Conservation (phyloP, 305 asterid species). For the Fraxinus xanthoxyloides region DNA sequence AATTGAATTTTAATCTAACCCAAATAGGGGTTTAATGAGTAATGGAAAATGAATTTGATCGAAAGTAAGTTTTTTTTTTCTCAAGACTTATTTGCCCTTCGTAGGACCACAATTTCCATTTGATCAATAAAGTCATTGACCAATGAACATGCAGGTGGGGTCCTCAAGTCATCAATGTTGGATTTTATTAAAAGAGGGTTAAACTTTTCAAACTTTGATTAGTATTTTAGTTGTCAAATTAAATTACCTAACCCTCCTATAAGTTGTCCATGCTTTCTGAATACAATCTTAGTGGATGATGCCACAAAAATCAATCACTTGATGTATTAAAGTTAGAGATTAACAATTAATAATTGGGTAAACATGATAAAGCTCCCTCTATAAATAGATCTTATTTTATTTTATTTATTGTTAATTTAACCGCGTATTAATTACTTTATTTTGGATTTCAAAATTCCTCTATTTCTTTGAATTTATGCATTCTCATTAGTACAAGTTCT, state of each 20-base stretch:
- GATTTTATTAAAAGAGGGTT: conserved; percentile 9
- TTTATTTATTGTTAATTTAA: neutral
- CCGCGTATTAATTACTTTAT: neutral
- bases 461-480: neutral
- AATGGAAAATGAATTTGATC: too few species aligned
- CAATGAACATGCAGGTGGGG: conserved; percentile 42
- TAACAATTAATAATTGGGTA: conserved; percentile 9
- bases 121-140: conserved; percentile 41
- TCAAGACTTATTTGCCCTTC: conserved; percentile 22
- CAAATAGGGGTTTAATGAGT: too few species aligned
- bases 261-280: neutral
- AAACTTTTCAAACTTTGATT: neutral
- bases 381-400: conserved; percentile 24
- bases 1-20: too few species aligned
- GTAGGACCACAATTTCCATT: conserved; percentile 38
- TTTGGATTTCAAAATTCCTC: neutral
- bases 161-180: conserved; percentile 23
- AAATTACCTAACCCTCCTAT: neutral
- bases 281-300: neutral
- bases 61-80: neutral
- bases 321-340: neutral
- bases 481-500: neutral
- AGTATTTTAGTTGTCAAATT: conserved; percentile 1
- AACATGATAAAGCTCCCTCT: neutral
- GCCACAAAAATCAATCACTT: neutral